phyloP scores from a whole-genome alignment of 257 asterid species.

The Solanum peruvianum region DNA sequence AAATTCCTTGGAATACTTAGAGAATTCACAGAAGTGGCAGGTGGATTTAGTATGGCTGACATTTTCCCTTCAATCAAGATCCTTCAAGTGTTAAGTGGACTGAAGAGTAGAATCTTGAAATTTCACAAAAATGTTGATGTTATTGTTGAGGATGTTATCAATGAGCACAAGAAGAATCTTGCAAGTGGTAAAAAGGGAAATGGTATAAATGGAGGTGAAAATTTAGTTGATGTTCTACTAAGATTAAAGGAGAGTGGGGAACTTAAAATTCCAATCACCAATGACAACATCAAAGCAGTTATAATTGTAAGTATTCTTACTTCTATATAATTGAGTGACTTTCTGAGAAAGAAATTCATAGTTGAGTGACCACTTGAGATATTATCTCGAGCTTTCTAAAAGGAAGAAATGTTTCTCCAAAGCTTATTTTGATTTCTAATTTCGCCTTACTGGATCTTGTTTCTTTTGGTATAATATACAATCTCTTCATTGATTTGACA shows the following conservation, averaged over 20 bases:
- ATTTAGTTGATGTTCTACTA: neutral
- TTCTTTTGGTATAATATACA: too few species aligned
- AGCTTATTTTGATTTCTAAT: too few species aligned
- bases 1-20: neutral
- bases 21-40: neutral
- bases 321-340: too few species aligned
- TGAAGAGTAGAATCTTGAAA: neutral
- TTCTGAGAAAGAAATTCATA: too few species aligned
- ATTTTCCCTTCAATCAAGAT: neutral
- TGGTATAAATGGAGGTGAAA: neutral
- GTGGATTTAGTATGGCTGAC: neutral
- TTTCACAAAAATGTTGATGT: neutral
- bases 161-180: neutral
- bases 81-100: neutral
- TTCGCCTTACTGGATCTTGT: too few species aligned
- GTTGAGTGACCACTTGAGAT: too few species aligned
- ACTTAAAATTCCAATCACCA: neutral
- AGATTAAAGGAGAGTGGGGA: neutral
- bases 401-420: too few species aligned
- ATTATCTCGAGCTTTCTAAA: too few species aligned
- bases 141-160: neutral
- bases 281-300: constrained; percentile 9
- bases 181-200: neutral
- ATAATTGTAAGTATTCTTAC: neutral
- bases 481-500: too few species aligned